Base-by-base conservation (phyloP, 2,329 filamentous ascomycete species). In the Phaeosphaeria sp. region DNA sequence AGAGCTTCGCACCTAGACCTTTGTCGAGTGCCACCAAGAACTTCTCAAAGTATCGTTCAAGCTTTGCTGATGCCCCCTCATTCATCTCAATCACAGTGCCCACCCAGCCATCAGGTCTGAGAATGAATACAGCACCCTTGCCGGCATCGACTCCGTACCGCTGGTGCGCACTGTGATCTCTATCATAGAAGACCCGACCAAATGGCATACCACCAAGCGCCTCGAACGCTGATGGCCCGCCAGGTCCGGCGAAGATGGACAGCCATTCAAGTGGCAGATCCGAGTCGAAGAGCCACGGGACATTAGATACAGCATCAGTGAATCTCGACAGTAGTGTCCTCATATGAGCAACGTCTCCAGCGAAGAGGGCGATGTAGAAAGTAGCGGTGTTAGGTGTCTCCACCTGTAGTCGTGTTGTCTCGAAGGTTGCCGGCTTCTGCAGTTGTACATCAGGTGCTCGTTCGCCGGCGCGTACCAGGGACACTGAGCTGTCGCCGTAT, bases 391-490 rank as follows among this genome's bases (percentile, higher is more conserved):
- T 85, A 2, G 76, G 79, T 0, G 79, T 80, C 45, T 79, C 74
- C n/a, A 69, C 71, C 54, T 83, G 79, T 22, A 85, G 60, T 36
- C 81, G 72, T 2, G 79, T 80, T 0, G 63, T 21, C 51, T 81
- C 78, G 21, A 79, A 78, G 0, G 81, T 82, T 0, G 79, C 82
- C 0, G 82, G 82, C 52, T 79, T 80, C 18, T 77, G 70, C 2
- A 85, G 68, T 5, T 69, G 53, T 7, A 83, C 77, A 64, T 85
- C 82, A 5, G 81, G 82, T 5, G 77, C 80, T 56, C 82, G 74
- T 56, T 78, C 74, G 0, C 82, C 83, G 0, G 81, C 69, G 17
- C 57, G 60, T 7, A 80, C 66, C 0, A 53, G 43, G 0, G 56
- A 61, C 5, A 56, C 15, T 6, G 53, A 36, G 5, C 33, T 45